Conservation (phyloP, 1,284 basidiomycete species). For the Ustilago curta region DNA sequence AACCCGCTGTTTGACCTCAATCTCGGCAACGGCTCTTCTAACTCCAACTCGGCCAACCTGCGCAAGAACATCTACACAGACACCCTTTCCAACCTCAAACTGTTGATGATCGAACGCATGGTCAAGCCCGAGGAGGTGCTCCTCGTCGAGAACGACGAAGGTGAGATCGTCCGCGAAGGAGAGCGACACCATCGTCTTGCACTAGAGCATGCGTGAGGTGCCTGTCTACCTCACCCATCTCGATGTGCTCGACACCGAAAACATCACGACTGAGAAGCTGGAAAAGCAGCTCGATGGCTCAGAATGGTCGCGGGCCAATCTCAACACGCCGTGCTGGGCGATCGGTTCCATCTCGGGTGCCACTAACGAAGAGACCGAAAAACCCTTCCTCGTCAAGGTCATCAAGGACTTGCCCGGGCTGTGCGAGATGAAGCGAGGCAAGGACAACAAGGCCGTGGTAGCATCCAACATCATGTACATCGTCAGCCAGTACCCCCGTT, state of each 20-base stretch:
- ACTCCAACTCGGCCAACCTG: constrained; percentile 71
- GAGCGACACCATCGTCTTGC: constrained; percentile 96
- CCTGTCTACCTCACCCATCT: constrained; percentile 93
- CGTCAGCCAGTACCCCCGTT: constrained; percentile 98
- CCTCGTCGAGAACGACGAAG: constrained; percentile 99
- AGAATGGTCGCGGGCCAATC: constrained; percentile 99
- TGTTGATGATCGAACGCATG: constrained; percentile 99
- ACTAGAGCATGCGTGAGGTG: constrained; percentile 98
- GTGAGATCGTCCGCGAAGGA: constrained; percentile 99
- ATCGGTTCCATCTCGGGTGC: constrained; percentile 99
- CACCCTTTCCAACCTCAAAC: constrained; percentile 90
- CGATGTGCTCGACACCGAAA: constrained; percentile 95
- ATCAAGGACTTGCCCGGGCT: constrained; percentile 98
- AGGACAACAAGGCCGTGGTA: constrained; percentile 99
- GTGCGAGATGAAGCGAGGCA: constrained; percentile 98
- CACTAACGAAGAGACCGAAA: constrained; percentile 99
- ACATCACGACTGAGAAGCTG: constrained; percentile 88
- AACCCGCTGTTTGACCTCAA: constrained; percentile 93
- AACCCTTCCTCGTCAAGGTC: constrained; percentile 97
- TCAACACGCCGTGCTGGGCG: constrained; percentile 99
- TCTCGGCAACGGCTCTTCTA: constrained; percentile 51
- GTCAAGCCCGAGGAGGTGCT: constrained; percentile 97
- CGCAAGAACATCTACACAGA: constrained; percentile 90
- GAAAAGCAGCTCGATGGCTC: constrained; percentile 95
- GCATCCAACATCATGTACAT: constrained; percentile 99